Conservation (phyloP, 164 flowering plant species). For the Houttuynia cordata region DNA sequence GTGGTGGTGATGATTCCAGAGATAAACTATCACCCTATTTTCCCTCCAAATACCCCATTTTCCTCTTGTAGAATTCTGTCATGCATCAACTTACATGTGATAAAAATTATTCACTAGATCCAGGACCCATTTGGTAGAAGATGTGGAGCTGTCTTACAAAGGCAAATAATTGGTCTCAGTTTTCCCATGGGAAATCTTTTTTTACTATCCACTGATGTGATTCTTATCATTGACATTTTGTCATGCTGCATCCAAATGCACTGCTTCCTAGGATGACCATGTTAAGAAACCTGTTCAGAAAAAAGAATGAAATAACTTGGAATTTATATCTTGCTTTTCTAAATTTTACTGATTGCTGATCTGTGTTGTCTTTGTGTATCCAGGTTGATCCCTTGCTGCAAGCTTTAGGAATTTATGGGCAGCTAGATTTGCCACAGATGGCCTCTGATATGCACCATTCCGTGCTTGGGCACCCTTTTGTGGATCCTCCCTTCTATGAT, state of each 20-base stretch:
- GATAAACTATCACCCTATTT: no score
- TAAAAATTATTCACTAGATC: not conserved
- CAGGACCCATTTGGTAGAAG: not conserved
- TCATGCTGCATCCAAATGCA: not conserved
- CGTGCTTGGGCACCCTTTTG: conserved; percentile 16
- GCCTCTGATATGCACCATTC: conserved; percentile 9
- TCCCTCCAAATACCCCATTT: no score
- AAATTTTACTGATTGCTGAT: not conserved
- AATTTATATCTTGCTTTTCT: not conserved
- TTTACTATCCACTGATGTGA: not conserved
- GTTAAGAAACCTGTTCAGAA: not conserved
- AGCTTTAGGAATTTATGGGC: conserved; percentile 2
- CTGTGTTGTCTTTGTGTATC: not conserved
- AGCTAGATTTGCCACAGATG: conserved; percentile 17
- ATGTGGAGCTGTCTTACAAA: not conserved
- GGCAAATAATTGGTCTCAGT: not conserved
- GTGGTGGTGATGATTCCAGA: no score
- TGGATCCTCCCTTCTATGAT: conserved; percentile 15
- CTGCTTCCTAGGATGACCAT: not conserved
- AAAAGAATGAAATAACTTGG: not conserved
- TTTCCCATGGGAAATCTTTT: not conserved
- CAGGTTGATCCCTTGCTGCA: conserved; percentile 16
- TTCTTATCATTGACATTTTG: not conserved
- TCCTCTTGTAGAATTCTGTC: no score
- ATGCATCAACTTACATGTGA: no score